Percentiles rank a stretch among this genome's conserved stretches.
These are phyloP conservation scores for Coelastrella sp. DNA, from an alignment of 139 green algal genomes.

Conservation along the genomic window DNA sequence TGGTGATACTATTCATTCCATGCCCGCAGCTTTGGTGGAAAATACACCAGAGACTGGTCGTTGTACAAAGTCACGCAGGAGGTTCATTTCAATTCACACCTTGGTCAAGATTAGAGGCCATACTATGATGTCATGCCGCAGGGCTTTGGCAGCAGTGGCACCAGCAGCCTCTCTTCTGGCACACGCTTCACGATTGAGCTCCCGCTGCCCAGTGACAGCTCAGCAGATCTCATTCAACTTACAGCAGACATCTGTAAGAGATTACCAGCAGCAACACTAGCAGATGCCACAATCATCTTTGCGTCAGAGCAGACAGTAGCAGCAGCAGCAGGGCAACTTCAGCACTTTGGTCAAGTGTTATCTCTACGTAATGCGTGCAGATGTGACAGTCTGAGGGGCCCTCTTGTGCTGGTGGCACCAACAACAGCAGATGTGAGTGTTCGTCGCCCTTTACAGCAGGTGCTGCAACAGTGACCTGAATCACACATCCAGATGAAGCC, in stretches of 20 bases:
- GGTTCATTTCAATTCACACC: no score
- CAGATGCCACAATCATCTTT: conserved; percentile 27
- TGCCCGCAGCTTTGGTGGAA: no score
- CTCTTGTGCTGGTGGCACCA: conserved; percentile 58
- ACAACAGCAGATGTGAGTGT: conserved; percentile 51
- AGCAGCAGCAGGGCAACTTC: not conserved
- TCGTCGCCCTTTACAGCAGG: no score
- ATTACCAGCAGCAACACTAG: conserved; percentile 36
- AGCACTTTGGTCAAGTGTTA: conserved; percentile 10
- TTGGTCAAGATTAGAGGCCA: not conserved
- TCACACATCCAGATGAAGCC: not conserved
- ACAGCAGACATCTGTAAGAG: not conserved
- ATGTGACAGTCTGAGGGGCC: conserved; percentile 28
- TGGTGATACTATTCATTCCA: no score
- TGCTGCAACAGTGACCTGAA: not conserved
- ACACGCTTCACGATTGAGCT: conserved; percentile 58
- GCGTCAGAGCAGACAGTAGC: conserved; percentile 41
- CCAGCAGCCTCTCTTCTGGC: not conserved
- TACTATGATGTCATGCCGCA: not conserved
- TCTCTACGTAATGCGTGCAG: conserved; percentile 53
- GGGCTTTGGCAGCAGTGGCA: conserved; percentile 39
- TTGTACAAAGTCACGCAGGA: no score
- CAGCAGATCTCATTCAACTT: conserved; percentile 25
- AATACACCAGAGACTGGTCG: no score
- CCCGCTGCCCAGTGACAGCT: conserved; percentile 41